A percentile compares a stretch with the other conserved stretches of the same genome.
Conservation (phyloP, 345 rosid genomes). For the Euclidium syriacum region DNA sequence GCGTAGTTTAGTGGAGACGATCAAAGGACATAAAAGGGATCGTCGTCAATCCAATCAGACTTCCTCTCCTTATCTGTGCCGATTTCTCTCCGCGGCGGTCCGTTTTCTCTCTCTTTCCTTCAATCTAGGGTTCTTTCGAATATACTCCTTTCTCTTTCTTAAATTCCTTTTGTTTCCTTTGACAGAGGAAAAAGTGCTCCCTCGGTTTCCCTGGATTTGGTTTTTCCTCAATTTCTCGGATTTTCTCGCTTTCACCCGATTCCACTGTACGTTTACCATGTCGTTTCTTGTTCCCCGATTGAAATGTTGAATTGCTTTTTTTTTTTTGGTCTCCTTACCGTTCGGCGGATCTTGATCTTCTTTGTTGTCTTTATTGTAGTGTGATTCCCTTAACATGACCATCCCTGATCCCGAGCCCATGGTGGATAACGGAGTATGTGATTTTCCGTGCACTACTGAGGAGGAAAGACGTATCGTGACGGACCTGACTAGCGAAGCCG, state of each 20-base stretch:
- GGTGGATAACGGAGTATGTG: slow-evolving; percentile 50
- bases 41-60: slow-evolving; percentile 23
- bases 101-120: slow-evolving; percentile 15
- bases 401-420: slow-evolving; percentile 44
- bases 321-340: neutral
- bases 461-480: slow-evolving; percentile 64
- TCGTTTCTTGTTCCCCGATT: neutral
- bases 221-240: slow-evolving; percentile 9
- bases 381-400: slow-evolving; percentile 40
- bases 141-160: neutral
- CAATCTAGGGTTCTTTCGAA: slow-evolving; percentile 28
- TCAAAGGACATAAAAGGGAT: slow-evolving; percentile 32
- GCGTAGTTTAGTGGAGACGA: slow-evolving; percentile 18
- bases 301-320: neutral
- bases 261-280: slow-evolving; percentile 13
- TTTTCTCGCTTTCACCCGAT: slow-evolving; percentile 15
- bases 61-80: slow-evolving; percentile 10
- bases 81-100: slow-evolving; percentile 14
- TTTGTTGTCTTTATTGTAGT: slow-evolving; percentile 5
- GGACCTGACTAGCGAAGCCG: slow-evolving; percentile 52
- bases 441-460: slow-evolving; percentile 51
- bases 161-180: neutral
- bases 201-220: slow-evolving; percentile 7
- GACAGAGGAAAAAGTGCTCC: slow-evolving; percentile 22
- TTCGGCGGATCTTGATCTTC: neutral